Percentiles rank a stretch among this genome's conserved stretches.
Conservation (phyloP, 140 eudicot species). For the Ambrosia hybrid region DNA sequence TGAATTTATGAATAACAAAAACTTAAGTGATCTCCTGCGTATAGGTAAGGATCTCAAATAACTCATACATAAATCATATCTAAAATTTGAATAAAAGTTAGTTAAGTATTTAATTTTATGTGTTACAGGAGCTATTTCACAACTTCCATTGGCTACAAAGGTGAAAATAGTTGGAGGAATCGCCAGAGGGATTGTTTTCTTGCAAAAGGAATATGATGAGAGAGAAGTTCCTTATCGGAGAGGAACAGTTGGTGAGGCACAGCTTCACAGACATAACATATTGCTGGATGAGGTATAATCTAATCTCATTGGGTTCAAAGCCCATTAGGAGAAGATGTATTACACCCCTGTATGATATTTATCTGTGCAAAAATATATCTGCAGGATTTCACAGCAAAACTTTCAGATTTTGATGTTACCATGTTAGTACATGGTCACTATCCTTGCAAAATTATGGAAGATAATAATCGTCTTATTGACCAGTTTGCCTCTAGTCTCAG, state of each 20-base stretch:
- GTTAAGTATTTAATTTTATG: too few relatives aligned
- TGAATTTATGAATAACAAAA: constrained; percentile 23
- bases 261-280: too few relatives aligned
- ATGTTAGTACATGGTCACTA: neutral
- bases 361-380: neutral
- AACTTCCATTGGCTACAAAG: constrained; percentile 3
- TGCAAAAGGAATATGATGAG: neutral
- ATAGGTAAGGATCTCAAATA: neutral
- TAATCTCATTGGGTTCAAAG: neutral
- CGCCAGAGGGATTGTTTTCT: neutral
- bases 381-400: constrained; percentile 1
- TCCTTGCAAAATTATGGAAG: too few relatives aligned
- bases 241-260: too few relatives aligned
- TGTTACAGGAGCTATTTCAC: neutral
- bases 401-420: neutral
- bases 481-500: neutral
- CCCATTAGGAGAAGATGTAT: too few relatives aligned
- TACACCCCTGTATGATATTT: neutral
- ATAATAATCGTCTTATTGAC: neutral
- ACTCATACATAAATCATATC: neutral
- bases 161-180: constrained; percentile 1
- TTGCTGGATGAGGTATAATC: too few relatives aligned
- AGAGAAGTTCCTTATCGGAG: neutral
- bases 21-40: neutral
- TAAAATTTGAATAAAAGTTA: neutral